A percentile compares a stretch with the other conserved stretches of the same genome.
Evolutionary conservation across 257 asterid species (phyloP).

Genomic region (Hygrophila difformis): DNA sequence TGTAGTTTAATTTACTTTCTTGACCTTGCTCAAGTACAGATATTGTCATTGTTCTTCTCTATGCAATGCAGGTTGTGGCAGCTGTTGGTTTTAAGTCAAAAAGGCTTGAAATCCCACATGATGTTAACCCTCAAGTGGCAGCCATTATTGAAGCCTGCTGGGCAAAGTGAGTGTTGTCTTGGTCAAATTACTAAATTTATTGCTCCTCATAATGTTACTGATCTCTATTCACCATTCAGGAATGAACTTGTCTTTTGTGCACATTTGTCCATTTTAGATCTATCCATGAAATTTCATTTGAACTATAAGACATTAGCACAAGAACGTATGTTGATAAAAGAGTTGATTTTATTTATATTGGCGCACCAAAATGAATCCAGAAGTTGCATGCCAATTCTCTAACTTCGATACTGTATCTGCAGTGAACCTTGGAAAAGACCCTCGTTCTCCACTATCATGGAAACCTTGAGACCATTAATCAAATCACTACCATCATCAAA

Average conservation of each 20-base stretch:
- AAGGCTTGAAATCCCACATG: conserved; percentile 76
- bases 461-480: conserved; percentile 53
- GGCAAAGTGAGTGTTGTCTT: conserved; percentile 57
- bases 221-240: neutral
- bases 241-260: conserved; percentile 1
- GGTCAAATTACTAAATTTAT: conserved; percentile 7
- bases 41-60: conserved; percentile 12
- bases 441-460: conserved; percentile 78
- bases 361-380: conserved; percentile 1
- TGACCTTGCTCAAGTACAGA: conserved; percentile 11
- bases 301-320: neutral
- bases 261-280: neutral
- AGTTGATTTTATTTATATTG: neutral
- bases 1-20: too few species aligned
- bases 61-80: conserved; percentile 67
- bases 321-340: neutral
- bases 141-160: conserved; percentile 78
- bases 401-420: conserved; percentile 23
- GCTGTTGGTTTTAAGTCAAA: conserved; percentile 83
- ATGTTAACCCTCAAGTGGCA: conserved; percentile 69
- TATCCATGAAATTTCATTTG: neutral
- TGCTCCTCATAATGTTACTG: neutral
- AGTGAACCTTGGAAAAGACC: conserved; percentile 96
- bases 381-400: neutral
- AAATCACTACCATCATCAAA: conserved; percentile 39